Evolutionary conservation across 2,329 filamentous ascomycete species (phyloP), one percentile per base, ranked within the genome.

Genomic region (Podosphaera leucotricha): DNA sequence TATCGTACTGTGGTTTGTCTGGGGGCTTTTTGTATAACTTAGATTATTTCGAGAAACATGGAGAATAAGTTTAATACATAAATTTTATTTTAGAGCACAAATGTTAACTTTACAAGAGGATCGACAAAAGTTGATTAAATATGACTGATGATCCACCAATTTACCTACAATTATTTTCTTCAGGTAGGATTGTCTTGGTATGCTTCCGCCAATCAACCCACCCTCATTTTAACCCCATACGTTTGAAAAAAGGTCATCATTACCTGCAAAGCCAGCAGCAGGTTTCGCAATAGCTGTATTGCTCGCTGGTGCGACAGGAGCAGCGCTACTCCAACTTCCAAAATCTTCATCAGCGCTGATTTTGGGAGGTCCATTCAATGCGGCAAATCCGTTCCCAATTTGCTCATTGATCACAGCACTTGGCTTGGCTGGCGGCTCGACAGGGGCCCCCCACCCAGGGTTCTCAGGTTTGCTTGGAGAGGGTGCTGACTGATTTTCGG

Each of bases 281-380:
- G 76, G 64, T 61, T 80, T 72, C 41, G 68, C 62, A 13, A 60
- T 55, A 22, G 61, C 57, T 20, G 60, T 60, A 41, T 59, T 60
- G 38, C 64, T 55, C 26, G 61, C 57, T 7, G 66, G 62, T 33
- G 62, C 66, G 53, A 52, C 70, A 55, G 71, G 77, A 64, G 68
- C 65, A 38, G 75, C 74, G 57, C 83, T 92, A 41, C 82, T 76
- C 87, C 87, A 95, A 11, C 87, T 86, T 18, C 87, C 87, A 64
- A 94, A 95, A 57, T 95, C 87, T 60, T 95, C 87, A 54, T 95
- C 87, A 0, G 82, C 80, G 30, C 80, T 70, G 2, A 93, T 80
- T 54, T 79, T 77, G 20, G 82, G 75, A 44, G 58, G 55, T 36
- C 66, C 60, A 51, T 54, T 60, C 33, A 45, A 56, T 50, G 51